These are phyloP conservation scores for Vigna angularis DNA, from an alignment of 306 rosid genomes.

Conservation along the genomic window DNA sequence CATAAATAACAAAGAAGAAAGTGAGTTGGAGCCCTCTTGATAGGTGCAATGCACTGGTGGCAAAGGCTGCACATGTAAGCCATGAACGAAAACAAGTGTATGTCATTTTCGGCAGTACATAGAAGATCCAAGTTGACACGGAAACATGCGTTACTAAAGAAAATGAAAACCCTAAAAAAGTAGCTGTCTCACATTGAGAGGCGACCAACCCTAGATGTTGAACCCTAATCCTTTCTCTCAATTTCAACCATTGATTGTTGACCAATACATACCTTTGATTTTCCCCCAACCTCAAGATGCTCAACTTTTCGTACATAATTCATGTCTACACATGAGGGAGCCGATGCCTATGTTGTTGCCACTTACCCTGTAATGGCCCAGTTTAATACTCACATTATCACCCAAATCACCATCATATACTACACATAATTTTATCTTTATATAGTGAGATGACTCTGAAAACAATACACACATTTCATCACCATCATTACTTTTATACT, in stretches of 20 bases:
- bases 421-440: slow-evolving; percentile 13
- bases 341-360: slow-evolving; percentile 67
- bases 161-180: slow-evolving; percentile 27
- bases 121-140: slow-evolving; percentile 54
- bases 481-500: background rate
- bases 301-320: slow-evolving; percentile 23
- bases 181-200: slow-evolving; percentile 49
- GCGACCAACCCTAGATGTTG: slow-evolving; percentile 48
- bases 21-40: background rate
- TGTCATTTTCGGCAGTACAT: slow-evolving; percentile 32
- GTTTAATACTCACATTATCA: slow-evolving; percentile 39
- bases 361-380: slow-evolving; percentile 45
- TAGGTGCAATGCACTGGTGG: slow-evolving; percentile 36
- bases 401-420: background rate
- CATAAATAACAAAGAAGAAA: background rate
- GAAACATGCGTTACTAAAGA: slow-evolving; percentile 40
- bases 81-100: slow-evolving; percentile 31
- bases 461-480: background rate
- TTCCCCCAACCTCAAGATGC: slow-evolving; percentile 6
- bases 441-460: slow-evolving; percentile 34
- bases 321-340: slow-evolving; percentile 63
- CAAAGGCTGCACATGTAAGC: slow-evolving; percentile 40
- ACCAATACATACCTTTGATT: slow-evolving; percentile 18
- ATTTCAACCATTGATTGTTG: slow-evolving; percentile 32
- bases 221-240: slow-evolving; percentile 5